Evolutionary conservation across 768 basidiomycete genomes (phyloP).

Genomic region (Serendipita sp.): DNA sequence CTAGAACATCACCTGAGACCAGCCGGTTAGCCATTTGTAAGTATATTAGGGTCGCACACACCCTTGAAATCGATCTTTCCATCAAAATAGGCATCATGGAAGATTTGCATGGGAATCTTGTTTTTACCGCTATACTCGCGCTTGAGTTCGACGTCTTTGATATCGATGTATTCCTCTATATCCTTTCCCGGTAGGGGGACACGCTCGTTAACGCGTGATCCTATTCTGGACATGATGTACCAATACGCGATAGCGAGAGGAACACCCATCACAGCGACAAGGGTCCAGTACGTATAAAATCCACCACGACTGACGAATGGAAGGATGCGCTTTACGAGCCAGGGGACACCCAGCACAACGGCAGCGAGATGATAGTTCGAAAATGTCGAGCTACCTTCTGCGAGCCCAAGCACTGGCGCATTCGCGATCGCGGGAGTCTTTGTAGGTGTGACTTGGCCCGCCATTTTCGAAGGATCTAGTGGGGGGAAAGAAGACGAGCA

Average conservation of each 20-base stretch:
- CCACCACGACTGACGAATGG: constrained; percentile 75
- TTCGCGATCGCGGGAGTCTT: constrained; percentile 66
- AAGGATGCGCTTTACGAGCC: constrained; percentile 61
- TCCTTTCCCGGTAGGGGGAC: constrained; percentile 68
- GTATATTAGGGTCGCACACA: constrained; percentile 19
- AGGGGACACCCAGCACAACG: constrained; percentile 66
- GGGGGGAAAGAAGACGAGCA: too few relatives aligned
- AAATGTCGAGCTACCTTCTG: constrained; percentile 75
- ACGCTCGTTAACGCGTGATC: constrained; percentile 69
- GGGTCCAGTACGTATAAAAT: constrained; percentile 70
- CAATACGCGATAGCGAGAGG: constrained; percentile 80
- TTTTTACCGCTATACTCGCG: constrained; percentile 61
- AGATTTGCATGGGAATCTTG: constrained; percentile 95
- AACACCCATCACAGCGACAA: constrained; percentile 53
- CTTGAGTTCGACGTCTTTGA: constrained; percentile 72
- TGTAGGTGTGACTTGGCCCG: constrained; percentile 23
- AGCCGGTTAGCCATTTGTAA: not conserved
- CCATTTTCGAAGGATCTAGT: not conserved
- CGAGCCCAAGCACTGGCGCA: constrained; percentile 64
- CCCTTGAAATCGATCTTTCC: constrained; percentile 94
- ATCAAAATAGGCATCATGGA: constrained; percentile 95
- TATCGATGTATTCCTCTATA: constrained; percentile 79
- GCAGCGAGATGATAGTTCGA: constrained; percentile 64
- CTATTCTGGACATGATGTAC: constrained; percentile 71
- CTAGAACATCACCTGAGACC: constrained; percentile 69